phyloP scores from a whole-genome alignment of 768 basidiomycete genomes.

The Lanmaoa rubissima region DNA sequence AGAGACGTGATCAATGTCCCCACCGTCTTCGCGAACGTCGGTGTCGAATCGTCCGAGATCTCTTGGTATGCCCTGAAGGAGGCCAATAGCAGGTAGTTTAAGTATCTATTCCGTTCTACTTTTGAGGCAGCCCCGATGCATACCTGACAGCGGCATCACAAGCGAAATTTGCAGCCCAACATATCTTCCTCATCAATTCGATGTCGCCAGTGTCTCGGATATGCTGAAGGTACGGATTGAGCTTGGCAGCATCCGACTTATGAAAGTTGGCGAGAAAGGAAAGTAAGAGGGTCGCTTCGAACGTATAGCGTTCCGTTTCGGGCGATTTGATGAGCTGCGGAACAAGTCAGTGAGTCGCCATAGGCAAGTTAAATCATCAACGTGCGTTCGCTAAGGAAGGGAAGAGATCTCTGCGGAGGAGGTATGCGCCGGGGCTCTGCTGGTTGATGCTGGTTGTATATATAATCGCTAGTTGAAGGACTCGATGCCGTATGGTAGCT shows the following conservation, averaged over 20 bases:
- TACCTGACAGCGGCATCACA: constrained; percentile 53
- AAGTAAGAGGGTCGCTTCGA: constrained; percentile 60
- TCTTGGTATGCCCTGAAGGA: constrained; percentile 52
- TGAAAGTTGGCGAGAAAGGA: constrained; percentile 68
- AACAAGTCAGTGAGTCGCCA: neutral
- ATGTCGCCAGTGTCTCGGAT: constrained; percentile 48
- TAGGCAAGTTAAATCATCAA: constrained; percentile 1
- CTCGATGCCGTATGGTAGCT: constrained; percentile 52
- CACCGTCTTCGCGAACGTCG: constrained; percentile 49
- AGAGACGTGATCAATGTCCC: constrained; percentile 52
- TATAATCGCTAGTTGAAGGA: constrained; percentile 54
- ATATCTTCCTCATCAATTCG: constrained; percentile 54
- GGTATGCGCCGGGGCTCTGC: constrained; percentile 70
- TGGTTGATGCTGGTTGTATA: constrained; percentile 60
- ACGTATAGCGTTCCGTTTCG: constrained; percentile 53
- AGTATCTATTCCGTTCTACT: neutral
- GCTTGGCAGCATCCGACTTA: constrained; percentile 65
- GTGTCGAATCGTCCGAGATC: constrained; percentile 50
- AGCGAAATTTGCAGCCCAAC: constrained; percentile 54
- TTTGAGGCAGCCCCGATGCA: constrained; percentile 7
- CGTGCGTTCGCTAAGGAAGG: constrained; percentile 50
- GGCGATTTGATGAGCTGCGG: constrained; percentile 54
- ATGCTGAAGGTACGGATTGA: constrained; percentile 62
- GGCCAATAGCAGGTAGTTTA: neutral
- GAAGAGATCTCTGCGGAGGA: constrained; percentile 61